These are phyloP conservation scores for Phellopilus nigrolimitatus DNA, from an alignment of 1,284 basidiomycete genomes.

Conservation along the genomic window DNA sequence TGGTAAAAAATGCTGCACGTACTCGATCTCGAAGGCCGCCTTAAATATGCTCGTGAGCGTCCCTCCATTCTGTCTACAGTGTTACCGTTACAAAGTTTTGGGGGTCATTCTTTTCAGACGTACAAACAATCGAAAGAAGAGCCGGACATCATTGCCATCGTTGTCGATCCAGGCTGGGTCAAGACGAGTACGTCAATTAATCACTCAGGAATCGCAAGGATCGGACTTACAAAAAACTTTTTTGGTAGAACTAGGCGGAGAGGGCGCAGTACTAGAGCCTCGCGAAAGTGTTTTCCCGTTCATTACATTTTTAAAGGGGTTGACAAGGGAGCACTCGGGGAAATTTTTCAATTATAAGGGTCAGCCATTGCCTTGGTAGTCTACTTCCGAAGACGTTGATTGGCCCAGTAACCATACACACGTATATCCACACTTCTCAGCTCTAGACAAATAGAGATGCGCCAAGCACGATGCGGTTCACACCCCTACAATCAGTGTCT, in stretches of 20 bases:
- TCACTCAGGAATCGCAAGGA: not conserved
- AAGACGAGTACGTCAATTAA: constrained; percentile 22
- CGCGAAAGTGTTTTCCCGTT: constrained; percentile 17
- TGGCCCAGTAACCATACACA: no score
- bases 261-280: constrained; percentile 20
- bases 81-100: not conserved
- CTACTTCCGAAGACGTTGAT: no score
- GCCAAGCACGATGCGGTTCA: no score
- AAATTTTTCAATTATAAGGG: constrained; percentile 21
- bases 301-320: constrained; percentile 12
- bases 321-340: constrained; percentile 17
- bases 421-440: no score
- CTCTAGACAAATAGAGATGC: no score
- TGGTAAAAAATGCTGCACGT: constrained; percentile 20
- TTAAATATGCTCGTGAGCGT: constrained; percentile 25
- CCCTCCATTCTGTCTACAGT: not conserved
- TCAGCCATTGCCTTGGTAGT: constrained; percentile 17
- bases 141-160: constrained; percentile 22
- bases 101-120: constrained; percentile 16
- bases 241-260: constrained; percentile 20
- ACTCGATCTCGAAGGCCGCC: constrained; percentile 24
- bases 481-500: no score
- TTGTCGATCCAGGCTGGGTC: constrained; percentile 25
- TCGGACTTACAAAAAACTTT: not conserved
- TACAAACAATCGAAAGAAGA: constrained; percentile 25